These are phyloP conservation scores for Aspergillus novoparasiticus DNA, from an alignment of 2,329 filamentous ascomycete species.

Conservation along the genomic window DNA sequence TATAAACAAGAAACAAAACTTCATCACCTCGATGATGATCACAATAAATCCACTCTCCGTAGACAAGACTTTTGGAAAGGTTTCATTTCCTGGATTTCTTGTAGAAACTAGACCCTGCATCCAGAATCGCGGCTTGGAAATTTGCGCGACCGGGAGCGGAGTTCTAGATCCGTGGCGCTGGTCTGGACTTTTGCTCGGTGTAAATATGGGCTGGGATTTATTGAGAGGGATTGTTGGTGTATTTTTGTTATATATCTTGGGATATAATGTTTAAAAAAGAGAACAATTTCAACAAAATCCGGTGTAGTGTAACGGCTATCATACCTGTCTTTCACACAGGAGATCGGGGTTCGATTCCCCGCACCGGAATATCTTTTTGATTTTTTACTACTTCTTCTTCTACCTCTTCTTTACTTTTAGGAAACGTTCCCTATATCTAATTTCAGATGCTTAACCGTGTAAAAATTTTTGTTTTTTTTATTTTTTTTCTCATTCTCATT, in stretches of 20 bases:
- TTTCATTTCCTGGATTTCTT: background rate
- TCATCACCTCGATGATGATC: background rate
- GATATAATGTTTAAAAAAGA: fast-evolving
- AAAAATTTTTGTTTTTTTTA: background rate
- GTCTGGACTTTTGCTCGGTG: background rate
- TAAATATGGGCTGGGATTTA: too few relatives aligned
- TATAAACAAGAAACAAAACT: background rate
- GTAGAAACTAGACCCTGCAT: background rate
- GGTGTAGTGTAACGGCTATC: constrained; percentile 21
- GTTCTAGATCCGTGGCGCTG: background rate
- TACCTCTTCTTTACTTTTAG: background rate
- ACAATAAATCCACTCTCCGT: background rate
- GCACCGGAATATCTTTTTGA: constrained; percentile 9
- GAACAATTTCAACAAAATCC: constrained; percentile 1
- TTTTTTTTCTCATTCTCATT: background rate
- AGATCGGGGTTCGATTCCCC: constrained; percentile 22
- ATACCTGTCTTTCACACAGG: constrained; percentile 20
- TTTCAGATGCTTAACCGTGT: background rate
- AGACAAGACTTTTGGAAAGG: too few relatives aligned
- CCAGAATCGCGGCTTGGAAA: background rate
- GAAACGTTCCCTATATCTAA: background rate
- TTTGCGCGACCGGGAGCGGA: background rate
- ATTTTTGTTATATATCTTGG: too few relatives aligned
- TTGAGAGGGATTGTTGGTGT: background rate
- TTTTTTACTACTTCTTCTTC: too few relatives aligned